Evolutionary conservation across 768 basidiomycete species (phyloP).

Genomic region (Candolleomyces eurysporus): DNA sequence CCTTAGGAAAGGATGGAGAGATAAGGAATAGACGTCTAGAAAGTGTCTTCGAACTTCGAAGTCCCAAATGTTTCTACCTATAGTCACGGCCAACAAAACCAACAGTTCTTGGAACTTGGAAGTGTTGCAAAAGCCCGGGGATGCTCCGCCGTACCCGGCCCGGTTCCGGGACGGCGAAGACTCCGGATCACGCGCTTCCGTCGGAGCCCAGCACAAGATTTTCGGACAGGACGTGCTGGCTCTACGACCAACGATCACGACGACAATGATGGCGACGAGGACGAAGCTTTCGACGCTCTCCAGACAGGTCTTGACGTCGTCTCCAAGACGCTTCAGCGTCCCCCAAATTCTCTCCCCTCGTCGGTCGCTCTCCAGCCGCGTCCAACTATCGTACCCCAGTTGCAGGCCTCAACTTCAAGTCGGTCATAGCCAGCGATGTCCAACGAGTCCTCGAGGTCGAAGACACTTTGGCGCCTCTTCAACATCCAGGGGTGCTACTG

Average conservation of each 20-base stretch:
- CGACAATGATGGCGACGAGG: background rate
- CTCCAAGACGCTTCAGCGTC: background rate
- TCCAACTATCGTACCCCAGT: background rate
- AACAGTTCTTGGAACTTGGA: no score
- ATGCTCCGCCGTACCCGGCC: no score
- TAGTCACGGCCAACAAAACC: no score
- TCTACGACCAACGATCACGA: background rate
- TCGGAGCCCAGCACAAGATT: background rate
- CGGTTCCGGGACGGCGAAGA: no score
- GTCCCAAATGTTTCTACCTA: no score
- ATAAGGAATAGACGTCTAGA: no score
- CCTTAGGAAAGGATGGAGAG: no score
- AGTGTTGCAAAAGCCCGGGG: no score
- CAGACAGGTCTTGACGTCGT: background rate
- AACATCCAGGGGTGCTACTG: background rate
- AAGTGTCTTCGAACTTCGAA: no score
- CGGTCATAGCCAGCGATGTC: background rate
- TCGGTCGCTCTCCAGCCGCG: background rate
- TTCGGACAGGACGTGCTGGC: background rate
- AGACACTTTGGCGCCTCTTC: background rate
- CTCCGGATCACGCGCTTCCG: no score
- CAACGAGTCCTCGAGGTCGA: background rate
- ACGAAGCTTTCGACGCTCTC: background rate
- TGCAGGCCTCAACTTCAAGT: background rate
- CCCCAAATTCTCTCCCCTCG: background rate